Percentiles rank a stretch among this genome's conserved stretches.
These are phyloP conservation scores for Pythium dissimile DNA, from an alignment of 352 stramenopile species.

Conservation along the genomic window DNA sequence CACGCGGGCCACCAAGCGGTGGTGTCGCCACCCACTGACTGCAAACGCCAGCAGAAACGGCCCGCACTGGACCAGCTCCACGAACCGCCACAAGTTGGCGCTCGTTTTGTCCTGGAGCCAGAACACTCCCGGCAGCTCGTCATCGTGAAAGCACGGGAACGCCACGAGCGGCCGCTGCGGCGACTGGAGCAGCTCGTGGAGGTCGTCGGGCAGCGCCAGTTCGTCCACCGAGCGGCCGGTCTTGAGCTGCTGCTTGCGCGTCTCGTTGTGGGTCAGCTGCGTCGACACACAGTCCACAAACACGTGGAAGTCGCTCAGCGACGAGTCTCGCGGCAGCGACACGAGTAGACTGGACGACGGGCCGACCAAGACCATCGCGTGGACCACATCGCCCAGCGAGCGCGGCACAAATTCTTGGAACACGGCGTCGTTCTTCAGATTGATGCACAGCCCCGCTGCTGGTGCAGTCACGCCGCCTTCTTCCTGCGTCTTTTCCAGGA, in stretches of 20 bases:
- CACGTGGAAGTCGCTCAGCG: neutral
- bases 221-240: slow-evolving; percentile 17
- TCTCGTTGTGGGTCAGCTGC: slow-evolving; percentile 7
- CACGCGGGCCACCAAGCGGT: slow-evolving; percentile 24
- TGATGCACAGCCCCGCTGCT: slow-evolving; percentile 1
- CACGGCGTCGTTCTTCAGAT: slow-evolving; percentile 38
- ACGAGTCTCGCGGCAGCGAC: neutral
- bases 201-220: slow-evolving; percentile 27
- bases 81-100: slow-evolving; percentile 24
- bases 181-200: slow-evolving; percentile 15
- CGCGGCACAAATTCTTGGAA: slow-evolving; percentile 34
- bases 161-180: slow-evolving; percentile 9
- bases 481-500: neutral
- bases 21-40: slow-evolving; percentile 35
- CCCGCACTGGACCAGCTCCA: slow-evolving; percentile 37
- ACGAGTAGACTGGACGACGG: neutral
- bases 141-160: slow-evolving; percentile 47
- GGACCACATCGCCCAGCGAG: slow-evolving; percentile 3
- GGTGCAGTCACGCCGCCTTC: neutral
- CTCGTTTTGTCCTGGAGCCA: slow-evolving; percentile 19
- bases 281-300: neutral
- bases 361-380: slow-evolving; percentile 9
- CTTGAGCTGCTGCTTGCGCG: slow-evolving; percentile 25
- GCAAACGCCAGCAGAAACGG: slow-evolving; percentile 37
- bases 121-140: slow-evolving; percentile 44